These are phyloP conservation scores for Wickerhamiella australiensis DNA, from an alignment of 805 yeast species.

Conservation along the genomic window DNA sequence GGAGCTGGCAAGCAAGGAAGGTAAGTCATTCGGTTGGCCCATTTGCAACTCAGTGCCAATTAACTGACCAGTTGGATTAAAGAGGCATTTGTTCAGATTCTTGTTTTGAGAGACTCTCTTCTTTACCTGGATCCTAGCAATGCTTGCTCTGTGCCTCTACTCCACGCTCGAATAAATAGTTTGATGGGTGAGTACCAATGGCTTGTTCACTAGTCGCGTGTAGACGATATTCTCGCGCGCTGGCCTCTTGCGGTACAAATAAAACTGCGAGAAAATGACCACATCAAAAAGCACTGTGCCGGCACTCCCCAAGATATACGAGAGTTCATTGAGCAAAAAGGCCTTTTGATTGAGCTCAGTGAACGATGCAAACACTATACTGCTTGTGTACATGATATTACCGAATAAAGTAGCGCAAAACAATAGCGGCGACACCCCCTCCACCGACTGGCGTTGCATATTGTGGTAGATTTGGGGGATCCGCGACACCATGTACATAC, in stretches of 20 bases:
- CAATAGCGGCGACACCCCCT: constrained; percentile 70
- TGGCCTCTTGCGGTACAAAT: constrained; percentile 7
- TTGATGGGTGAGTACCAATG: not conserved
- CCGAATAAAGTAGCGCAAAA: constrained; percentile 72
- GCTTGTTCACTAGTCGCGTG: not conserved
- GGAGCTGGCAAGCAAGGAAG: too few species aligned
- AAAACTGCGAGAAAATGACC: constrained; percentile 31
- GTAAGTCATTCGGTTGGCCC: too few species aligned
- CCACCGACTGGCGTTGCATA: constrained; percentile 65
- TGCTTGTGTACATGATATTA: constrained; percentile 60
- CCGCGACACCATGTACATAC: constrained; percentile 63
- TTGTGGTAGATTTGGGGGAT: constrained; percentile 77
- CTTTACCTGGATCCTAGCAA: too few species aligned
- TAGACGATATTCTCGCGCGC: not conserved
- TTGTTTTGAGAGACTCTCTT: too few species aligned
- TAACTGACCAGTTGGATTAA: too few species aligned
- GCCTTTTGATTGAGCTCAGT: constrained; percentile 33
- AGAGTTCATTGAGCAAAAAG: constrained; percentile 59
- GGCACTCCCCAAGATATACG: constrained; percentile 71
- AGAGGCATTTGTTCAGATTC: too few species aligned
- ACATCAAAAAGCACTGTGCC: constrained; percentile 76
- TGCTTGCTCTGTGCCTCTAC: too few species aligned
- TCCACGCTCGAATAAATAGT: not conserved
- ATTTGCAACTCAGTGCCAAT: too few species aligned
- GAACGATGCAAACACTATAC: constrained; percentile 46